Base-by-base conservation (phyloP, 164 flowering plant species). In the Magnolia kwangsiensis region DNA sequence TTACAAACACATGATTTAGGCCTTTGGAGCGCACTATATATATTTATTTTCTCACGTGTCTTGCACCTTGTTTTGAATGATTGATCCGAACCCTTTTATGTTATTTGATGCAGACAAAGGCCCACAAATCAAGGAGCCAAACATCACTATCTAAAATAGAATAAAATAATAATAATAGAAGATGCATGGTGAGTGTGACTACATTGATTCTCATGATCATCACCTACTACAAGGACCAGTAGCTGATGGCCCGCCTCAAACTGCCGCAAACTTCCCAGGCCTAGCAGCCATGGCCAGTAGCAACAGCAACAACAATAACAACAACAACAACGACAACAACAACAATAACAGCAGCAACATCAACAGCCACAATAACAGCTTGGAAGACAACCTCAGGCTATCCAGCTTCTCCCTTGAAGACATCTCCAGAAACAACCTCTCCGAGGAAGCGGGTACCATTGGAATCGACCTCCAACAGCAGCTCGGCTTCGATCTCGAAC, bases 391-490 rank as follows among this genome's bases (percentile, higher is more conserved):
- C 65, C 71, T 81, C 18, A 78, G 65, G 31, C 80, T 83, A 51
- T 67, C 86, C 8, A 76, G 59, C 50, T 77, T 79, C 70, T 75
- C 78, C 64, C 31, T 82, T 50, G 88, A 85, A 18, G 87, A 82
- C 16, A 76, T 84, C 68, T 63, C 84, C 8, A 74, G 73, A 61
- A 79, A 79, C 5, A 81, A 81, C 27, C 1, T 59, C 9, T 63
- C 67, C 10, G 49, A 51, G 3, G 76, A 18, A 1, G 75, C 64
- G 0, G 79, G 63, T 8, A 63, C 75, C 69, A 72, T 80, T 71
- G 86, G 78, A 18, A 59, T 78, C 1, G 85, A 81, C 59, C 77
- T 81, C 50, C 85, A 82, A 63, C 77, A 81, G 20, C 87, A 84
- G 13, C 67, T 77, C 27, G 74, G 64, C 13, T 81, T 82, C 73